Conservation (phyloP, 768 basidiomycete species). For the Tephrocybe sp. region DNA sequence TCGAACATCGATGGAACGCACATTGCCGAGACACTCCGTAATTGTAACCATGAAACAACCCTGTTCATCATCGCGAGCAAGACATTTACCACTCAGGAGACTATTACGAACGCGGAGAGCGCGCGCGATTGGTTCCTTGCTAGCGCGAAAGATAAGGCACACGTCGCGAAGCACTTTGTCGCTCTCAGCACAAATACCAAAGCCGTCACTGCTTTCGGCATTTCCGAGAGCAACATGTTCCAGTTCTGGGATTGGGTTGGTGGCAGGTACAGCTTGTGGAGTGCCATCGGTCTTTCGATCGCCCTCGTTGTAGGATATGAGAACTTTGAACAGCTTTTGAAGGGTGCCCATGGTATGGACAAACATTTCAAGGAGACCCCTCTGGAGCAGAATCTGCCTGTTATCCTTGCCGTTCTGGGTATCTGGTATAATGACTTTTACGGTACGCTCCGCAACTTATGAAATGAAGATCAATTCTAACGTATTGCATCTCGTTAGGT, state of each 20-base stretch:
- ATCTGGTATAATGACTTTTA: conserved; percentile 99
- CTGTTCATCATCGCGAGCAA: conserved; percentile 99
- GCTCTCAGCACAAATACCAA: conserved; percentile 96
- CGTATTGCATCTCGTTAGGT: conserved; percentile 38
- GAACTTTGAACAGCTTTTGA: conserved; percentile 86
- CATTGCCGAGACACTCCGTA: conserved; percentile 80
- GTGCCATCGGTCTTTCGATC: conserved; percentile 95
- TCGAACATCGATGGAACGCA: conserved; percentile 99
- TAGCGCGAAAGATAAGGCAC: conserved; percentile 78
- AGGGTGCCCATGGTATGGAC: conserved; percentile 97
- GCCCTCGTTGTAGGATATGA: conserved; percentile 92
- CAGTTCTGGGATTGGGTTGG: conserved; percentile 99
- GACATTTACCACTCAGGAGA: conserved; percentile 99
- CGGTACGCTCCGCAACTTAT: conserved; percentile 37
- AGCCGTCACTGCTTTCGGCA: conserved; percentile 93
- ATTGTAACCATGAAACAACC: conserved; percentile 88
- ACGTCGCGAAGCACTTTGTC: conserved; percentile 99
- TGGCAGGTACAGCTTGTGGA: conserved; percentile 97
- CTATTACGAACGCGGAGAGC: conserved; percentile 96
- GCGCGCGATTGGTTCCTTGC: conserved; percentile 94
- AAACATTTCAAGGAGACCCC: conserved; percentile 91
- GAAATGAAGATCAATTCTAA: not conserved
- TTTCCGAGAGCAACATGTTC: conserved; percentile 94
- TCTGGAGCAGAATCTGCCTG: conserved; percentile 89
- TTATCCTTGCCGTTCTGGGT: conserved; percentile 85